Evolutionary conservation across 1,284 basidiomycete genomes (phyloP).

Genomic region (Dichomitus squalens): DNA sequence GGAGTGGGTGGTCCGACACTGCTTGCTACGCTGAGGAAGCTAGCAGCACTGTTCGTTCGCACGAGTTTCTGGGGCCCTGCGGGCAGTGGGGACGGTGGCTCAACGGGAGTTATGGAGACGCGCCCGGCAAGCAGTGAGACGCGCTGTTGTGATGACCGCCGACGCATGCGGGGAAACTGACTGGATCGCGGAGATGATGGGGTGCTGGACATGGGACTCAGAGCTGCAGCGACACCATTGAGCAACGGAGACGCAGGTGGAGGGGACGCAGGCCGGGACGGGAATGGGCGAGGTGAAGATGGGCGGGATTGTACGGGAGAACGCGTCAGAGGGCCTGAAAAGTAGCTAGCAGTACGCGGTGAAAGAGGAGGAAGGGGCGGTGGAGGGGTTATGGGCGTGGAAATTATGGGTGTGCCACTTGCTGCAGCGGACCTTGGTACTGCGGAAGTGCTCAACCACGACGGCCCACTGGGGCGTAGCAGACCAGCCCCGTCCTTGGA

Average conservation of each 20-base stretch:
- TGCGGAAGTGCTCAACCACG: conserved; percentile 28
- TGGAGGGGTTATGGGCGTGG: conserved; percentile 20
- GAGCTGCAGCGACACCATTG: conserved; percentile 13
- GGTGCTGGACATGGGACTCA: conserved; percentile 37
- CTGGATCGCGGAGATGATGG: conserved; percentile 41
- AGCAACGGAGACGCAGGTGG: conserved; percentile 21
- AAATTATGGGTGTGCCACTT: conserved; percentile 17
- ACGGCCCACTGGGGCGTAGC: conserved; percentile 21
- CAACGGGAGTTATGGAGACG: conserved; percentile 71
- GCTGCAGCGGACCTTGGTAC: conserved; percentile 22
- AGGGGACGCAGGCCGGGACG: conserved; percentile 27
- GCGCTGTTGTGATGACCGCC: conserved; percentile 78
- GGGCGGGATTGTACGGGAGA: conserved; percentile 38
- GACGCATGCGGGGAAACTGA: conserved; percentile 55
- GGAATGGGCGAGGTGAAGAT: conserved; percentile 33
- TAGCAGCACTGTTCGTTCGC: conserved; percentile 62
- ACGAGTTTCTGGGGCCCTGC: conserved; percentile 60
- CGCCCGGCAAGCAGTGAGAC: conserved; percentile 81
- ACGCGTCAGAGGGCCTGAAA: conserved; percentile 33
- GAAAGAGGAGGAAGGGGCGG: conserved; percentile 22
- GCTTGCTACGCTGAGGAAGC: conserved; percentile 56
- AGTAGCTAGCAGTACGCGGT: conserved; percentile 23
- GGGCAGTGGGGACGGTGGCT: conserved; percentile 63
- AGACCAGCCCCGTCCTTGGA: conserved; percentile 14
- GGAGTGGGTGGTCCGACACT: conserved; percentile 70